A percentile compares a stretch with the other conserved stretches of the same genome.
These are phyloP conservation scores for Beauveria pseudobassiana DNA, from an alignment of 2,329 filamentous ascomycete species.

Conservation along the genomic window DNA sequence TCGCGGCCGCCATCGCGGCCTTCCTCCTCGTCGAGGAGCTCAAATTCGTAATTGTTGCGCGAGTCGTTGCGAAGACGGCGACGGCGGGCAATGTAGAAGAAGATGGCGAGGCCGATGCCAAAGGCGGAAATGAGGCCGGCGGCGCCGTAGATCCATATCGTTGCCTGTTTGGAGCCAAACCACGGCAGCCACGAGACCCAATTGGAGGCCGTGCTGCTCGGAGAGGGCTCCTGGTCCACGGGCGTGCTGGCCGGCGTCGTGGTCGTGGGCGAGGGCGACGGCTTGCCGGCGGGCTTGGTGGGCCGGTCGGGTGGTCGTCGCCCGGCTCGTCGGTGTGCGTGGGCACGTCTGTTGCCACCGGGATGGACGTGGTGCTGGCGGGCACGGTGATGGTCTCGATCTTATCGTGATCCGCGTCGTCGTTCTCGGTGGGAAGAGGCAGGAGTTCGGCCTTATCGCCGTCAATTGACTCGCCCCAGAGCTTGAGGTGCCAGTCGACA, in stretches of 20 bases:
- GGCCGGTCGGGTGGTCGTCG: conserved; percentile 59
- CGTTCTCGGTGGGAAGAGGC: conserved; percentile 74
- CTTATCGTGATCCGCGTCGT: conserved; percentile 73
- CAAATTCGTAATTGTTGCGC: conserved; percentile 86
- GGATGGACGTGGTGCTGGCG: conserved; percentile 31
- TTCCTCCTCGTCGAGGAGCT: conserved; percentile 81
- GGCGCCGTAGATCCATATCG: conserved; percentile 89
- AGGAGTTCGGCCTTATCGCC: conserved; percentile 62
- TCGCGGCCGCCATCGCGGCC: conserved; percentile 63
- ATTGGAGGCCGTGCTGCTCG: conserved; percentile 52
- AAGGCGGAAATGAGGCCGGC: conserved; percentile 79
- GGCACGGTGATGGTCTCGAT: conserved; percentile 43
- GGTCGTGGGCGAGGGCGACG: conserved; percentile 25
- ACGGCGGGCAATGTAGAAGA: conserved; percentile 72
- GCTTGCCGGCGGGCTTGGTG: conserved; percentile 32
- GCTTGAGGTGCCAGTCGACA: conserved; percentile 84
- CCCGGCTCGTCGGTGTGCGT: conserved; percentile 42
- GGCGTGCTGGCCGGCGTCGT: conserved; percentile 23
- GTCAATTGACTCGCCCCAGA: conserved; percentile 88
- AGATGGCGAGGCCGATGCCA: conserved; percentile 71
- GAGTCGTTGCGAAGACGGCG: conserved; percentile 67
- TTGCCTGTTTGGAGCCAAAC: conserved; percentile 80
- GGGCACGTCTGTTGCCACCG: conserved; percentile 39
- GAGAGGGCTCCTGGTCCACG: conserved; percentile 27
- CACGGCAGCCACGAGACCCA: conserved; percentile 84